A percentile compares a stretch with the other conserved stretches of the same genome.
phyloP scores from a whole-genome alignment of 2,329 filamentous ascomycete genomes.

The Colletotrichum orchidophilum region DNA sequence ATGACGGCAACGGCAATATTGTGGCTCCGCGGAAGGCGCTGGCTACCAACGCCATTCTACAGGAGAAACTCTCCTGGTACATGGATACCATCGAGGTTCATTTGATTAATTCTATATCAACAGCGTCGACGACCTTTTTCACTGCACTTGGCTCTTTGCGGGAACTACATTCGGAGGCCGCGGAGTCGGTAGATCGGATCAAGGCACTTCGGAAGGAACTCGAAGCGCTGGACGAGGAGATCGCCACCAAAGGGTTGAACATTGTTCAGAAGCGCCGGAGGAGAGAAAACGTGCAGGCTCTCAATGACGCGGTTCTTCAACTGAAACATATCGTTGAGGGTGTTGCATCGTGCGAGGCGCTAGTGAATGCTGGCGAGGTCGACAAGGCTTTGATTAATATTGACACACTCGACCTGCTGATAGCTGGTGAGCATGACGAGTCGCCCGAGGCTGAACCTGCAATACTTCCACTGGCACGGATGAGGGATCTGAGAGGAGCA shows the following conservation, averaged over 20 bases:
- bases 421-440: constrained; percentile 73
- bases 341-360: constrained; percentile 78
- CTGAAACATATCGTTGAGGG: constrained; percentile 81
- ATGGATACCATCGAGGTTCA: constrained; percentile 99
- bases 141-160: constrained; percentile 90
- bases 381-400: constrained; percentile 83
- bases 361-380: constrained; percentile 85
- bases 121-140: constrained; percentile 95
- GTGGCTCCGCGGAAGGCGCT: constrained; percentile 81
- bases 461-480: constrained; percentile 46
- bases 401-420: constrained; percentile 80
- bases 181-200: constrained; percentile 89
- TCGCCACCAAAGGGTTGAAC: constrained; percentile 85
- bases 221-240: constrained; percentile 82
- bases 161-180: constrained; percentile 90
- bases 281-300: constrained; percentile 83
- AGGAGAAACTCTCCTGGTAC: constrained; percentile 99
- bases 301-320: constrained; percentile 86
- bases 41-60: constrained; percentile 94
- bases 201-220: constrained; percentile 83
- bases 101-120: constrained; percentile 94
- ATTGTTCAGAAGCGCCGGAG: constrained; percentile 85
- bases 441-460: constrained; percentile 41
- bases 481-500: constrained; percentile 78
- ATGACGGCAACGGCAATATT: constrained; percentile 64